Evolutionary conservation across 2,329 filamentous ascomycete genomes (phyloP).

Genomic region (Cladobotryum protrusum): DNA sequence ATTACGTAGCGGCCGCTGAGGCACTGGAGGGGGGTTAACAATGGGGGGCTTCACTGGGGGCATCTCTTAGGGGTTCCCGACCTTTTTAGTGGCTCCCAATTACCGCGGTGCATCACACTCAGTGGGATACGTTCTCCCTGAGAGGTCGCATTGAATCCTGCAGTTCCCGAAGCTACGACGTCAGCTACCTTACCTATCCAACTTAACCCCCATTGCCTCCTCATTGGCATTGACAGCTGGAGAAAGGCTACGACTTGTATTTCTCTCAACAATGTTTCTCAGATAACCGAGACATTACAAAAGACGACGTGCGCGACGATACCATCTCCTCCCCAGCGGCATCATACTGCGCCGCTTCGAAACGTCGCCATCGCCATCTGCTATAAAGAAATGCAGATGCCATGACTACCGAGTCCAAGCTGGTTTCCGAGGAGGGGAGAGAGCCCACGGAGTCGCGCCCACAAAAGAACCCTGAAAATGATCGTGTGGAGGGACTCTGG

Average conservation of each 20-base stretch:
- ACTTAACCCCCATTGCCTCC: background rate
- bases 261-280: conserved; percentile 14
- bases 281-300: conserved; percentile 5
- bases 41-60: too few relatives aligned
- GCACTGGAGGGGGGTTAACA: too few relatives aligned
- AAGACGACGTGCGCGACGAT: conserved; percentile 14
- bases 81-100: too few relatives aligned
- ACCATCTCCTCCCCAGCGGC: conserved; percentile 1
- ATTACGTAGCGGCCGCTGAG: conserved; percentile 11
- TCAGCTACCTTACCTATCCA: conserved; percentile 5
- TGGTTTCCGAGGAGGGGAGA: conserved; percentile 47
- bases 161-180: conserved; percentile 10
- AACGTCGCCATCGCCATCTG: conserved; percentile 1
- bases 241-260: conserved; percentile 1
- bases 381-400: conserved; percentile 29
- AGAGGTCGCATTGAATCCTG: conserved; percentile 8
- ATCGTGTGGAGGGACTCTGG: conserved; percentile 81
- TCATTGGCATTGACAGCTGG: conserved; percentile 11
- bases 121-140: background rate
- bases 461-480: conserved; percentile 63
- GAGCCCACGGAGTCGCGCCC: conserved; percentile 64
- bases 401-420: conserved; percentile 40
- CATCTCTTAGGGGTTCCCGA: too few relatives aligned
- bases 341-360: conserved; percentile 5
- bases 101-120: background rate